Base-by-base conservation (phyloP, 768 basidiomycete species). In the Hypsizygus marmoreus region DNA sequence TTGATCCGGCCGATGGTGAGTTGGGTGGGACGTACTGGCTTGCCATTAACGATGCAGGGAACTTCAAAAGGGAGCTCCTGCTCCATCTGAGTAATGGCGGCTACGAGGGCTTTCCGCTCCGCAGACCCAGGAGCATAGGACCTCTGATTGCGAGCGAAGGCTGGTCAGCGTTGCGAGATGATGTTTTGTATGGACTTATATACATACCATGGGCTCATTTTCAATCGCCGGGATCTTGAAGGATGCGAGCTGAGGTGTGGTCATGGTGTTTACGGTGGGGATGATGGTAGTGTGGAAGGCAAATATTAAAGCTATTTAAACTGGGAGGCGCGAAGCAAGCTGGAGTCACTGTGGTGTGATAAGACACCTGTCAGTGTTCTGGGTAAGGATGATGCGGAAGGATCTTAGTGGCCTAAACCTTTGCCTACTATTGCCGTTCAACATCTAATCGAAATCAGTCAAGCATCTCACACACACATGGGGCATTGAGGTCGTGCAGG, bases 201-300 rank as follows among this genome's bases (percentile, higher is more conserved):
- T 7, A 62, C 75, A 57, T 57, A 91, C 91, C 88, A 97, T 88
- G 31, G 91, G 89, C 70, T 98, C 97, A 84, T 99, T 99, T 45
- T 88, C 79, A 61, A 94, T 75, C 17, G 68, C 73, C 16, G 95
- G 95, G 46, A 92, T 80, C 63, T 85, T 87, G 83, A 95, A 97
- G 4, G 81, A 57, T 14, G 90, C 93, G 36, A 95, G 84, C 59
- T 89, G 87, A 36, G 89, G 82, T 44, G 76, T 78, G 31, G 80
- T 60, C 85, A 86, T 87, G 61, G 58, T 72, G 59, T 61, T 59
- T 55, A 49, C 51, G 32, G 19, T 20, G 16, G 7, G 33, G 50
- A 9, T 20, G 33, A 22, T 47, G 40, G 33, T 40, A 39, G 22
- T 37, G 20, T 14, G 25, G 43, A 51, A 22, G 34, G 26, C 19